A percentile compares a stretch with the other conserved stretches of the same genome.
Evolutionary conservation across 1,284 basidiomycete genomes (phyloP).

Genomic region (Ustilago sp.): DNA sequence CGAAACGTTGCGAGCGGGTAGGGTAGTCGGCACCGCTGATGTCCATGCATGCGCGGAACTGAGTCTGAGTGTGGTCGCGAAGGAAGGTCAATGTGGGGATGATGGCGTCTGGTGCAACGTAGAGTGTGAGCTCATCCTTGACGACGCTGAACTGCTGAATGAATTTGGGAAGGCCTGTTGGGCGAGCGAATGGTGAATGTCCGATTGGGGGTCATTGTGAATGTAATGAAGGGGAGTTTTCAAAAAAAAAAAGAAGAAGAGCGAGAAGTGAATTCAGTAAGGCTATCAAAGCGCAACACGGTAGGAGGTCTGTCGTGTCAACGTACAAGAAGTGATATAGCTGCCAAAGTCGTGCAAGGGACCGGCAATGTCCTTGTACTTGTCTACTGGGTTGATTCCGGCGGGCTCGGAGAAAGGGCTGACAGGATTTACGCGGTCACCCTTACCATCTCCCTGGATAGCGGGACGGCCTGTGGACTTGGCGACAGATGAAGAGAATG

Average conservation of each 20-base stretch:
- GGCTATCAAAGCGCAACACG: not conserved
- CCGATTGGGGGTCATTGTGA: not conserved
- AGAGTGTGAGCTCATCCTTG: constrained; percentile 94
- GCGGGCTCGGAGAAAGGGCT: constrained; percentile 63
- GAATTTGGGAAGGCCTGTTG: constrained; percentile 64
- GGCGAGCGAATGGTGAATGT: not conserved
- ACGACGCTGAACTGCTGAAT: constrained; percentile 72
- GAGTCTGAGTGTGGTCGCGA: constrained; percentile 94
- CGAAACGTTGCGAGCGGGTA: constrained; percentile 91
- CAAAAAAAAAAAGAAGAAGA: not conserved
- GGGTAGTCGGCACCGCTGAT: constrained; percentile 96
- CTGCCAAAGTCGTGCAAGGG: constrained; percentile 67
- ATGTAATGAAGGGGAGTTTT: not conserved
- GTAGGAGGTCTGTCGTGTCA: not conserved
- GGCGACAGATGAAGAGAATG: constrained; percentile 32
- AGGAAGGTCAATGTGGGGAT: constrained; percentile 91
- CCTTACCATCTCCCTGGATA: constrained; percentile 53
- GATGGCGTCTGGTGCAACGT: constrained; percentile 84
- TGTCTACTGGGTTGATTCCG: constrained; percentile 62
- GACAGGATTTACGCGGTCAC: constrained; percentile 61
- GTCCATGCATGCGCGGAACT: constrained; percentile 93
- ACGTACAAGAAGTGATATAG: constrained; percentile 67
- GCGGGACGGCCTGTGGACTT: constrained; percentile 27
- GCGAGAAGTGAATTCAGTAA: not conserved
- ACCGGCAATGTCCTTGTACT: constrained; percentile 51